Conservation (phyloP, 1,139 yeast genomes). For the Blastobotrys aristatus region DNA sequence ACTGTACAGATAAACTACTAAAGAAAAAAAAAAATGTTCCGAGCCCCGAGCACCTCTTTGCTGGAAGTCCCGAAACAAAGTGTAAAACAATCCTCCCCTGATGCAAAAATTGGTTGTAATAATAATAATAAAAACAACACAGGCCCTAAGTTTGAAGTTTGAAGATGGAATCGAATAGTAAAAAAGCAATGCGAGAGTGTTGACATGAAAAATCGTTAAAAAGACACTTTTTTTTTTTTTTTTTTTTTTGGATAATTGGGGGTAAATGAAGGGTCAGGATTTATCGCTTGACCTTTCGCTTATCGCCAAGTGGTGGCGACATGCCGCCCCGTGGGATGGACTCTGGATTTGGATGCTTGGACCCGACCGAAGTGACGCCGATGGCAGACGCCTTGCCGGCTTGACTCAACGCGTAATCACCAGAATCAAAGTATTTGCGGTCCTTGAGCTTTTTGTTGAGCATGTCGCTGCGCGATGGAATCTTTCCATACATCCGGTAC, state of each 20-base stretch:
- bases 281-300: conserved; percentile 1
- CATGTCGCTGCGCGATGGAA: conserved; percentile 82
- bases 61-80: no score
- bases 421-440: conserved; percentile 92
- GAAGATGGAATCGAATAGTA: not conserved
- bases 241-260: no score
- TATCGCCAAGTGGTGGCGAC: conserved; percentile 7
- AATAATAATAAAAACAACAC: no score
- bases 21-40: no score
- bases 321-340: conserved; percentile 34
- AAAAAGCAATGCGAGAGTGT: no score
- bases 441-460: conserved; percentile 68
- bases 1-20: no score
- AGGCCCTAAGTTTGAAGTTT: not conserved
- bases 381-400: conserved; percentile 43
- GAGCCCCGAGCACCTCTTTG: no score
- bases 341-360: conserved; percentile 41
- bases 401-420: conserved; percentile 93
- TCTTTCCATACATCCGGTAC: conserved; percentile 77
- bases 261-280: not conserved
- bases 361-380: conserved; percentile 35
- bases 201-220: no score
- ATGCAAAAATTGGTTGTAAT: no score
- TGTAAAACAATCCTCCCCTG: no score
- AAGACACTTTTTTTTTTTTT: not conserved